phyloP scores from a whole-genome alignment of 75 land plant species.

The Chamaecyparis obtusa region DNA sequence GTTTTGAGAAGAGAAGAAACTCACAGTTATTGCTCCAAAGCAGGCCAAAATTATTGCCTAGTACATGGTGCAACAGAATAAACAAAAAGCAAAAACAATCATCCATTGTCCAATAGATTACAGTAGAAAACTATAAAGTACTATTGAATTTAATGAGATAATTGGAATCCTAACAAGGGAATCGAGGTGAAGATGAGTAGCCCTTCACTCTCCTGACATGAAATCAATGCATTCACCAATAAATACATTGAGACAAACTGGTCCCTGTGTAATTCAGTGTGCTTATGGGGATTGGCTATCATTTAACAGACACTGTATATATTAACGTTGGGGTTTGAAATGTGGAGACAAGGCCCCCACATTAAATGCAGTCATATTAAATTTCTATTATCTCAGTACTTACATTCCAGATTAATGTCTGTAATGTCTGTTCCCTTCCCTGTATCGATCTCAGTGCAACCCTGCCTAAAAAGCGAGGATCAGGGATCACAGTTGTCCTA shows the following conservation, averaged over 20 bases:
- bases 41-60: constrained; percentile 12
- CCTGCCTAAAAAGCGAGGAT: constrained; percentile 2
- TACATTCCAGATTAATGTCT: not conserved
- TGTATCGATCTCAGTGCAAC: not conserved
- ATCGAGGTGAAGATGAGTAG: constrained; percentile 12
- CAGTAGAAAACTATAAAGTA: not conserved
- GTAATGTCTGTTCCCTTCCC: not conserved
- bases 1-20: not conserved
- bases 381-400: not conserved
- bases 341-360: constrained; percentile 2
- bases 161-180: not conserved
- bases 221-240: constrained; percentile 6
- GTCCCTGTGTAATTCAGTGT: constrained; percentile 1
- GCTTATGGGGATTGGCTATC: constrained; percentile 3
- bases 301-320: not conserved
- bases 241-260: not conserved
- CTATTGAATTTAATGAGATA: not conserved
- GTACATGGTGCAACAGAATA: not conserved
- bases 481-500: not conserved
- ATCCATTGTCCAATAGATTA: not conserved
- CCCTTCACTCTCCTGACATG: constrained; percentile 1
- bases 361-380: not conserved
- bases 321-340: constrained; percentile 4
- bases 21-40: not conserved
- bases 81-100: not conserved